Percentiles rank a stretch among this genome's conserved stretches.
Conservation (phyloP, 1,284 basidiomycete genomes). For the Coriolopsis trogii region DNA sequence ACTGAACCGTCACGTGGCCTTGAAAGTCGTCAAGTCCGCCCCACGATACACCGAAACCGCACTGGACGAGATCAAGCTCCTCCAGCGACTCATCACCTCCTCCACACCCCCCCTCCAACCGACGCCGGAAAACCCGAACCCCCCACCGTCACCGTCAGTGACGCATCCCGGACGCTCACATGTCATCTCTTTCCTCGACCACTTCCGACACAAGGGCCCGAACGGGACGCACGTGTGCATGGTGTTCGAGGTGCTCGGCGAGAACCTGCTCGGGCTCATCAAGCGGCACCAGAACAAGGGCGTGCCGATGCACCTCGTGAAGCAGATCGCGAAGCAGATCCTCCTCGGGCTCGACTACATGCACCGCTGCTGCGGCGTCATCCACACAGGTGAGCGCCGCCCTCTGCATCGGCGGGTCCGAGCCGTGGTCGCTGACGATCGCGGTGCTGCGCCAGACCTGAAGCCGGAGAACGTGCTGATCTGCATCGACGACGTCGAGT, state of each 20-base stretch:
- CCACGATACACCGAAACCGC: conserved; percentile 98
- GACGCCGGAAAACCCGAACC: conserved; percentile 55
- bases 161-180: conserved; percentile 78
- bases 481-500: conserved; percentile 96
- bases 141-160: conserved; percentile 65
- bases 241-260: conserved; percentile 99
- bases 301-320: conserved; percentile 92
- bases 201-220: conserved; percentile 95
- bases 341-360: conserved; percentile 97
- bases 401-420: conserved; percentile 25
- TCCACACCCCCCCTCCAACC: conserved; percentile 67
- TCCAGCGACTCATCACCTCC: conserved; percentile 93
- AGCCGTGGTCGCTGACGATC: not conserved
- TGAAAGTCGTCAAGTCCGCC: conserved; percentile 99
- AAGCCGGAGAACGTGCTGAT: conserved; percentile 99
- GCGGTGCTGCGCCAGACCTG: conserved; percentile 58
- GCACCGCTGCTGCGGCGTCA: conserved; percentile 95
- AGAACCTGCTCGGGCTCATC: conserved; percentile 97
- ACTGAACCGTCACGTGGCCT: conserved; percentile 93
- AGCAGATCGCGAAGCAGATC: conserved; percentile 97
- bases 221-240: conserved; percentile 99
- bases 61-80: conserved; percentile 97
- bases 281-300: conserved; percentile 95
- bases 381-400: conserved; percentile 75
- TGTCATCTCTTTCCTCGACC: conserved; percentile 96